These are phyloP conservation scores for Trichoderma sp. DNA, from an alignment of 2,329 filamentous ascomycete species.

Conservation along the genomic window DNA sequence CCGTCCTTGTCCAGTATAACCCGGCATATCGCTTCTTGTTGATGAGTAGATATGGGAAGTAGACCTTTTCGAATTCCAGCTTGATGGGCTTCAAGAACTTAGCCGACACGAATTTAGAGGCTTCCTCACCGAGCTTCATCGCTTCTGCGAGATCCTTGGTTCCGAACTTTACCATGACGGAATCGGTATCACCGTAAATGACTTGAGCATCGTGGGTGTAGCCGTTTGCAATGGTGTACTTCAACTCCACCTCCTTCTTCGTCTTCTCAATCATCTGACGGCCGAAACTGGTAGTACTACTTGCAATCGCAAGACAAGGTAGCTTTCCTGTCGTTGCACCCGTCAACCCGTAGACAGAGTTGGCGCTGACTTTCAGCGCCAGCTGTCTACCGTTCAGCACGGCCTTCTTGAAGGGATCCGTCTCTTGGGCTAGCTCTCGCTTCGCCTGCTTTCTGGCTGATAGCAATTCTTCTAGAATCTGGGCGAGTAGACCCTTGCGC, in stretches of 20 bases:
- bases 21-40: constrained; percentile 99
- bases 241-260: constrained; percentile 88
- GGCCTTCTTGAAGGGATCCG: constrained; percentile 95
- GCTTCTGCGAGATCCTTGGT: constrained; percentile 80
- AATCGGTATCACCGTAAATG: constrained; percentile 98
- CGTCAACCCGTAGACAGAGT: constrained; percentile 96
- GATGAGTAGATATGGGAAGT: constrained; percentile 96
- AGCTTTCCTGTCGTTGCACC: constrained; percentile 95
- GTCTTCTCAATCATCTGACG: constrained; percentile 99
- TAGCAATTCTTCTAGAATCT: constrained; percentile 93
- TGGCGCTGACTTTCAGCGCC: constrained; percentile 93
- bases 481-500: constrained; percentile 85
- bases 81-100: constrained; percentile 98
- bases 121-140: constrained; percentile 95
- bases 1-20: constrained; percentile 92
- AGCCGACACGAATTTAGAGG: constrained; percentile 79
- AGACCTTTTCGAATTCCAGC: constrained; percentile 98
- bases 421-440: constrained; percentile 82
- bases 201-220: constrained; percentile 94
- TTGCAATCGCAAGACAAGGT: constrained; percentile 90
- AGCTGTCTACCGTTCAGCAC: constrained; percentile 96
- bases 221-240: constrained; percentile 89
- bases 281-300: constrained; percentile 94
- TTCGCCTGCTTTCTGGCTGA: constrained; percentile 93
- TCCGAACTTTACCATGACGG: constrained; percentile 99